phyloP scores from a whole-genome alignment of 2,329 filamentous ascomycete genomes.

The Aspergillus sp. region DNA sequence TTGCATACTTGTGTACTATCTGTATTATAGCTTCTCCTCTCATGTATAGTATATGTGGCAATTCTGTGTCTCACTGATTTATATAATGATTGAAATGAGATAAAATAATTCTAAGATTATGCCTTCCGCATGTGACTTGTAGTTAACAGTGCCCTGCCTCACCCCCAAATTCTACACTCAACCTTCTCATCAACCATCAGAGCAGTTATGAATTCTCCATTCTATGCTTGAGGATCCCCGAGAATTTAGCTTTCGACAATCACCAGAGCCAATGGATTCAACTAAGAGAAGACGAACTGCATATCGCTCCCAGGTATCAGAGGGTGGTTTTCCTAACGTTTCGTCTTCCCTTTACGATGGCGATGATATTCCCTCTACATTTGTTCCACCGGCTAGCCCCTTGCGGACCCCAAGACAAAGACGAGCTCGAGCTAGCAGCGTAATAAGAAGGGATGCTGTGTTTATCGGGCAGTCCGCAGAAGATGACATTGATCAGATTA shows the following conservation, averaged over 20 bases:
- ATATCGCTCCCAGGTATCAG: not conserved
- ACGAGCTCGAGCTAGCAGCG: slow-evolving; percentile 11
- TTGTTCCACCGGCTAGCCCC: not conserved
- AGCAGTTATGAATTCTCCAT: not conserved
- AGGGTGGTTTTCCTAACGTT: not conserved
- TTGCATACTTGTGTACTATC: slow-evolving; percentile 13
- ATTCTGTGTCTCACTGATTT: not conserved
- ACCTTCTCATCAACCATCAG: not conserved
- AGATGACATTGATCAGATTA: slow-evolving; percentile 63
- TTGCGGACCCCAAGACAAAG: slow-evolving; percentile 7
- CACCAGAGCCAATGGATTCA: slow-evolving; percentile 4
- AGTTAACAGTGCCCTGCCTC: not conserved
- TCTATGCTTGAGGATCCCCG: not conserved
- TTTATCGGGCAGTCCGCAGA: slow-evolving; percentile 37
- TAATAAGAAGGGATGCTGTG: slow-evolving; percentile 21
- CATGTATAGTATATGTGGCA: slow-evolving; percentile 11
- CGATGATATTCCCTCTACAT: not conserved
- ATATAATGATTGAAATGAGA: not conserved
- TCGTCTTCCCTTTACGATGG: not conserved
- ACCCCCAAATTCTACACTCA: not conserved
- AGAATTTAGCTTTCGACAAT: not conserved
- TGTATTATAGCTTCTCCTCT: slow-evolving; percentile 17
- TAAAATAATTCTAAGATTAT: not conserved
- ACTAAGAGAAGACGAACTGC: slow-evolving; percentile 12
- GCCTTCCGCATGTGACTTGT: not conserved